Evolutionary conservation across 331 rosid genomes (phyloP), one percentile per base, ranked within the genome.

Genomic region (Erythrophleum ivorense): DNA sequence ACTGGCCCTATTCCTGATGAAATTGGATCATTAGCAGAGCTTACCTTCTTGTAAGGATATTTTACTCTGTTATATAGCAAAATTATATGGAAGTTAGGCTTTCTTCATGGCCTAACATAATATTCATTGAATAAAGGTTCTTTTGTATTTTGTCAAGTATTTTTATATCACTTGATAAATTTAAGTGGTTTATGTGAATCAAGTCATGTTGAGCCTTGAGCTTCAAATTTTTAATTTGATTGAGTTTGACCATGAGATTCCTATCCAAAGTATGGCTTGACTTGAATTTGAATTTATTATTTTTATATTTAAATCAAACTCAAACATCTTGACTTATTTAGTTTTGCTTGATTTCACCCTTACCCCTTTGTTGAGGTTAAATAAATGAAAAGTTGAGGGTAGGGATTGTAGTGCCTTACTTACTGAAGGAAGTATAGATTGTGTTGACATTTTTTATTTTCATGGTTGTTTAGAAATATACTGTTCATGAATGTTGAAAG

Each of bases 11-110:
- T 90, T 83, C 94, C 90, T 2, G 85, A 80, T 78, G 60, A 78
- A 67, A 72, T 90, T 31, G 94, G 94, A 83, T 78, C 76, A 68
- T 83, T 90, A 19, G 40, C 21, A n/a, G 68, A 78, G 71, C 94
- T 90, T 12, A 69, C 21, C n/a, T 76, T 33, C 78, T 38, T 90
- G 94, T 90, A 73, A 65, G 79, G 3, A 14, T 38, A 24, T 12
- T 57, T 59, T 9, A 15, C 33, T 24, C 49, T 73, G 33, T 29
- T 29, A 21, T 62, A 15, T 21, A 2, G 14, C 8, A 54, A 38
- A n/a, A 53, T 34, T 54, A 2, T 16, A 19, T 9, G 21, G 41
- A 13, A 19, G 7, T n/a, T 68, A 19, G 43, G 31, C 14, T 59
- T 60, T 19, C 24, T 18, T 41, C 24, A 1, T 67, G 40, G n/a